Evolutionary conservation across 805 yeast species (phyloP), one percentile per base, ranked within the genome.

Genomic region (Pichia phayaonensis): DNA sequence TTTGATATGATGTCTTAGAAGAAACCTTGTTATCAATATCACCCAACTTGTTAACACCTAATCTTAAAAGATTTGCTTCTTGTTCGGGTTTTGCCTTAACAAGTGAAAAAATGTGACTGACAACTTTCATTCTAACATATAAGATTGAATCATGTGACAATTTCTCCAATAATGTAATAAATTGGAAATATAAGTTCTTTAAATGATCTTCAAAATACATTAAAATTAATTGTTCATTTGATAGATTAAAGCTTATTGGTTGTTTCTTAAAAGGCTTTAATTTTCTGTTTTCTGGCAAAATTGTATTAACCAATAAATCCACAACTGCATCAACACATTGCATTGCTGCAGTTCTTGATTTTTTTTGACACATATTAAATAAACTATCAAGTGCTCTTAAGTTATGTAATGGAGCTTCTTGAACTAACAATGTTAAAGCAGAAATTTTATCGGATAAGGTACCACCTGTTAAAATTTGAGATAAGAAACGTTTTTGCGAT

Each of bases 401-500:
- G 59, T 92, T 86, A 64, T 94, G 98, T 49, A 90, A 65, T 8
- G 99, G 99, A 2, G 97, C 90, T 70, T 94, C 98, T 65, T 94
- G 98, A 45, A 90, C 79, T 63, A 94, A 73, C 63, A 94, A 79
- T 0, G 99, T 92, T 62, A 94, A 75, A 0, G 99, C 97, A 45
- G 96, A 87, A 49, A 94, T 86, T 70, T 94, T 90, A 83, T 94
- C 99, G 60, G 82, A 84, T 59, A 92, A 75, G 0, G 99, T 94
- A 86, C 99, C 99, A 57, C 81, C 84, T 7, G 90, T 76, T 61
- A 94, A 77, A 58, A 94, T 84, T 68, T 92, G 95, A 1, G 92
- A 78, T 74, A 89, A 80, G 66, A 92, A 92, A 74, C 87, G 84
- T 64, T 80, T 83, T 71, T 86, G 97, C 7, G 95, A 86, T 40